Evolutionary conservation across 768 basidiomycete species (phyloP), one percentile per base, ranked within the genome.

Genomic region (Phlebiopsis flavidoalba): DNA sequence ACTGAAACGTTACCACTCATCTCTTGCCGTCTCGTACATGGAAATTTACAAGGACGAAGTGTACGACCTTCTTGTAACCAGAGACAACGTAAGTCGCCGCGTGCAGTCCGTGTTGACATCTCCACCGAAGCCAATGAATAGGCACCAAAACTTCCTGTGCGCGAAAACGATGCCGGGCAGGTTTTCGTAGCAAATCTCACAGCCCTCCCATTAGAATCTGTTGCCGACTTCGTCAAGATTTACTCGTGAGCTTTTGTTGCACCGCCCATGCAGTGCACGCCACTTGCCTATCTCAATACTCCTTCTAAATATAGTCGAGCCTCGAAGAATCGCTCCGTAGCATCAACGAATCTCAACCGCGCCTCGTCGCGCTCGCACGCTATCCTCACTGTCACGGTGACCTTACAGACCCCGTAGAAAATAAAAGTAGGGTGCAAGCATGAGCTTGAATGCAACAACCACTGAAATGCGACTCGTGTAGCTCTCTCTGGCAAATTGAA

Each of bases 11-110:
- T 76, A 79, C 47, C 71, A 77, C 40, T 77, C 85, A 5, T 76
- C 79, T 1, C 73, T 87, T 22, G 67, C 78, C 5, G 76, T 89
- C 14, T 89, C 89, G 0, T 94, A 94, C 63, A 89, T 92, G 84
- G 93, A 95, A 71, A 92, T 95, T 57, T 92, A 94, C 74, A 91
- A 91, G 68, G 93, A 95, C 68, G 93, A 95, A 63, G 88, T 90
- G 3, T 95, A 91, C 67, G 93, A 95, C 69, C 80, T 96, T 24
- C 80, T 95, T 3, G 90, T 90, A 0, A 77, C 81, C 55, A 78
- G 88, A 55, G 88, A 88, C 60, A 83, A 79, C 58, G 88, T 88
- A 66, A 21, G 83, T 77, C 31, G 8, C 26, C 17, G 17, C 49
- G n/a, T 12, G 36, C 19, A 51, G 17, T 1, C 49, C 21, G 37